phyloP scores from a whole-genome alignment of 2,329 filamentous ascomycete genomes.

The Colletotrichum camelliae region DNA sequence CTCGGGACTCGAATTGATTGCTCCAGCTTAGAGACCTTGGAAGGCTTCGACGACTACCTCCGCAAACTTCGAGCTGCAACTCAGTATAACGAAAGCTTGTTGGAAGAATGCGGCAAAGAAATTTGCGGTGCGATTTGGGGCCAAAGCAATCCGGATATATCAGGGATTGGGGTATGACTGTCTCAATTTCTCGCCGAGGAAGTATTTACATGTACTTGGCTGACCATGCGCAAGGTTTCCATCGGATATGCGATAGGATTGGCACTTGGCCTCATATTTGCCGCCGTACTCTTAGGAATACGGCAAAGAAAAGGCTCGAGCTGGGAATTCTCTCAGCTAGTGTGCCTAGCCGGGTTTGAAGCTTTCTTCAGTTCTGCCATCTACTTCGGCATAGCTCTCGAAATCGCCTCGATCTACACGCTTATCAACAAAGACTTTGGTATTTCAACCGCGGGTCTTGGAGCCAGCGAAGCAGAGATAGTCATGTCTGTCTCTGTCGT shows the following conservation, averaged over 20 bases:
- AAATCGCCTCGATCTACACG: conserved; percentile 25
- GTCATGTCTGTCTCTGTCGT: conserved; percentile 25
- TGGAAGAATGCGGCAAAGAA: background rate
- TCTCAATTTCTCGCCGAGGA: background rate
- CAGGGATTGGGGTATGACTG: background rate
- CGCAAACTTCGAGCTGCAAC: background rate
- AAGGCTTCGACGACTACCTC: background rate
- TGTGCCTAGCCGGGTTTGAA: background rate
- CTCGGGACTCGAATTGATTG: background rate
- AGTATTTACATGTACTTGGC: background rate
- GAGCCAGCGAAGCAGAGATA: conserved; percentile 27
- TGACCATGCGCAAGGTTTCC: background rate
- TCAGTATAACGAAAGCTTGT: background rate
- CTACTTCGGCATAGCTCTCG: conserved; percentile 22
- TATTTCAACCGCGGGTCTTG: conserved; percentile 24
- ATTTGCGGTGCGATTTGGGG: background rate
- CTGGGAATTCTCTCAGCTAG: background rate
- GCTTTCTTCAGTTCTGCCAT: conserved; percentile 4
- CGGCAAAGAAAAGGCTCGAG: conserved; percentile 9
- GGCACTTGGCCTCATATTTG: background rate
- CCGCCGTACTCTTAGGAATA: background rate
- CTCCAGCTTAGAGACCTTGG: background rate
- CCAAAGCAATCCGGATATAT: conserved; percentile 1
- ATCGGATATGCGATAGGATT: background rate
- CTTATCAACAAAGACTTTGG: conserved; percentile 29